Conservation (phyloP, 306 rosid genomes). For the Ormosia emarginata region DNA sequence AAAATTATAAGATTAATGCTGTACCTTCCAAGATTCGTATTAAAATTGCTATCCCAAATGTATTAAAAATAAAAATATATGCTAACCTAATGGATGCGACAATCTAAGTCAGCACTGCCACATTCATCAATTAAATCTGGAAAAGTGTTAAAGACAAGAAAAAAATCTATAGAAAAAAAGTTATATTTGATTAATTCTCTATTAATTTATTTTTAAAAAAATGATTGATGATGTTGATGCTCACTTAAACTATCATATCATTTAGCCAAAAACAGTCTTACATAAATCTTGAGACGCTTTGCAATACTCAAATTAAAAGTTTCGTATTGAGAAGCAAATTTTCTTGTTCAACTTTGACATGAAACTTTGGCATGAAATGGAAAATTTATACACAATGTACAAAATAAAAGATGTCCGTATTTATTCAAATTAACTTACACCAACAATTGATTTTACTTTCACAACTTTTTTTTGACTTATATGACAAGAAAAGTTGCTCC, state of each 20-base stretch:
- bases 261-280: neutral
- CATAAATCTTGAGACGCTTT: no score
- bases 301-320: no score
- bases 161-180: neutral
- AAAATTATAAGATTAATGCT: neutral
- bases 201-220: neutral
- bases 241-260: neutral
- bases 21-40: neutral
- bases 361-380: no score
- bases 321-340: no score
- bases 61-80: neutral
- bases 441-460: no score
- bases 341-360: no score
- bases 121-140: neutral
- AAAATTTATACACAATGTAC: no score
- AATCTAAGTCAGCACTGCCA: neutral
- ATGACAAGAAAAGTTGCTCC: no score
- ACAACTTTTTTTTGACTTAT: no score
- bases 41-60: neutral
- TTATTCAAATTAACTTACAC: no score
- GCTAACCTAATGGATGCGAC: neutral
- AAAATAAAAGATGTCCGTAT: no score
- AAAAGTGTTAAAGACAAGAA: neutral
- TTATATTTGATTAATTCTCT: neutral
- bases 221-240: neutral